Conservation (phyloP, 2,329 filamentous ascomycete species). For the Pleurostoma richardsiae region DNA sequence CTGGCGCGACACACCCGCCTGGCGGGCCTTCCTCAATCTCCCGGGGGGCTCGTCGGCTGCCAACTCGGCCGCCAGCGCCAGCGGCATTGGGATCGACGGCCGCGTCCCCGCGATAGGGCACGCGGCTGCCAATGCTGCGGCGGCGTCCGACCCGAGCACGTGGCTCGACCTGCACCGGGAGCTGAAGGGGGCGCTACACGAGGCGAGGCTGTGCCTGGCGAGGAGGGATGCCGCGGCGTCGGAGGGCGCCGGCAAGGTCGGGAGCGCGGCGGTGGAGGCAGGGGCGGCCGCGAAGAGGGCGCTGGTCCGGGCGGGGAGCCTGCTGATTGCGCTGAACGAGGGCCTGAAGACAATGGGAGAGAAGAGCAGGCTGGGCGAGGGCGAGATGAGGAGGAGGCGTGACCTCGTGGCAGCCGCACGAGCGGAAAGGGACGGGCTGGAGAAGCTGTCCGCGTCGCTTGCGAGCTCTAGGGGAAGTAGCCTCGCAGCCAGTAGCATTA, state of each 20-base stretch:
- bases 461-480: slow-evolving; percentile 38
- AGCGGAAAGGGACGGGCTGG: slow-evolving; percentile 71
- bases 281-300: slow-evolving; percentile 70
- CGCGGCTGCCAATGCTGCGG: slow-evolving; percentile 28
- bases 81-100: slow-evolving; percentile 24
- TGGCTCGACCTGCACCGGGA: slow-evolving; percentile 76
- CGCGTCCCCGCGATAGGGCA: slow-evolving; percentile 28
- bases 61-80: slow-evolving; percentile 42
- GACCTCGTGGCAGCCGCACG: slow-evolving; percentile 66
- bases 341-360: slow-evolving; percentile 57
- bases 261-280: slow-evolving; percentile 50
- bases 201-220: slow-evolving; percentile 61
- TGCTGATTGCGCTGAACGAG: slow-evolving; percentile 60
- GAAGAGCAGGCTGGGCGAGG: slow-evolving; percentile 57
- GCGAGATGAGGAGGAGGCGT: slow-evolving; percentile 65
- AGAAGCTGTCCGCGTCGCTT: slow-evolving; percentile 62
- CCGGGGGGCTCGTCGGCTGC: slow-evolving; percentile 44
- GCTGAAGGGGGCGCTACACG: slow-evolving; percentile 66
- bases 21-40: slow-evolving; percentile 70
- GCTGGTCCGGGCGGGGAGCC: slow-evolving; percentile 61
- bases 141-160: slow-evolving; percentile 55
- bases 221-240: slow-evolving; percentile 57
- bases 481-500: slow-evolving; percentile 39
- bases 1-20: slow-evolving; percentile 70
- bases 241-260: slow-evolving; percentile 27